Evolutionary conservation across 2,329 filamentous ascomycete genomes (phyloP).

Genomic region (Cladosporium sp.): DNA sequence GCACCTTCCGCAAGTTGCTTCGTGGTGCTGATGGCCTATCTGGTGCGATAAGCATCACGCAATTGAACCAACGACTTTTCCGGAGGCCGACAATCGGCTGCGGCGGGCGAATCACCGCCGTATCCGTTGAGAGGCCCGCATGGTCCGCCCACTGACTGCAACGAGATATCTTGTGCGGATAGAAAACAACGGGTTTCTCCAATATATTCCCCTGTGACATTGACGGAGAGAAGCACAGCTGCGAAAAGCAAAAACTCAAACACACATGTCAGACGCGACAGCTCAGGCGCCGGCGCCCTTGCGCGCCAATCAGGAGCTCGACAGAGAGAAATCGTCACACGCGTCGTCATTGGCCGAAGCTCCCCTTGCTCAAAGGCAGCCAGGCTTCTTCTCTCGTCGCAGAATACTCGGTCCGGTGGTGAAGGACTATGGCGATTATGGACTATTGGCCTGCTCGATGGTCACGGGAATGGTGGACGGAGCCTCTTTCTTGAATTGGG

Average conservation of each 20-base stretch:
- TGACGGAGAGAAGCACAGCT: not conserved
- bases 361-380: not conserved
- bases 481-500: conserved; percentile 46
- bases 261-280: not conserved
- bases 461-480: conserved; percentile 47
- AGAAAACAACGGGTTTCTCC: not conserved
- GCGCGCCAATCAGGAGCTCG: conserved; percentile 2
- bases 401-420: conserved; percentile 27
- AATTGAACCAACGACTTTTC: not conserved
- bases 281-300: not conserved
- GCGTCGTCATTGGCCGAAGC: conserved; percentile 11
- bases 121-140: not conserved
- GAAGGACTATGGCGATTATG: conserved; percentile 28
- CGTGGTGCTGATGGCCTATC: not conserved
- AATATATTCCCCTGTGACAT: not conserved
- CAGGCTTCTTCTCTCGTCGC: conserved; percentile 23
- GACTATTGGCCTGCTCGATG: conserved; percentile 40
- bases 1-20: too few species aligned
- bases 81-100: not conserved
- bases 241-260: not conserved
- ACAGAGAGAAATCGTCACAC: conserved; percentile 3
- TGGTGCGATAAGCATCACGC: conserved; percentile 2
- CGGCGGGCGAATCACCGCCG: not conserved
- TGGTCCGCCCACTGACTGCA: not conserved
- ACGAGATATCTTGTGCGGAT: not conserved